A percentile compares a stretch with the other conserved stretches of the same genome.
Evolutionary conservation across 176 grass and related monocot species (phyloP).

Genomic region (Leersia perrieri): DNA sequence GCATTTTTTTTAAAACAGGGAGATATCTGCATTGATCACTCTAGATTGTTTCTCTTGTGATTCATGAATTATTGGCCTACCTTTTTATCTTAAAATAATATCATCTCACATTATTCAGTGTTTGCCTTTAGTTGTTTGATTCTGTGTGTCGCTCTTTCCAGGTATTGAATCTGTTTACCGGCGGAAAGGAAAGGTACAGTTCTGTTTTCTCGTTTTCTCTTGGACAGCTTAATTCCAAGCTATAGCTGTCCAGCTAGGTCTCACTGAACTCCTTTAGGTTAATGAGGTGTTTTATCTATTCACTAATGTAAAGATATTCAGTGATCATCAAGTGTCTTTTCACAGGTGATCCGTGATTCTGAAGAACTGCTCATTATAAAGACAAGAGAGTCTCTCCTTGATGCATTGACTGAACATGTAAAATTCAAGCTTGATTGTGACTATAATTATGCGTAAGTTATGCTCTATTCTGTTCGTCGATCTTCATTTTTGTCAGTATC

Average conservation of each 20-base stretch:
- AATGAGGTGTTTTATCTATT: background rate
- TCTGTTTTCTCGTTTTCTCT: background rate
- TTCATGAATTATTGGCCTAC: background rate
- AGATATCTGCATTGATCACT: too few relatives aligned
- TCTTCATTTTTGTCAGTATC: background rate
- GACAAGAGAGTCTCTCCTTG: constrained; percentile 87
- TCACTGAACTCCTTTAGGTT: background rate
- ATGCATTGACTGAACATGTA: constrained; percentile 74
- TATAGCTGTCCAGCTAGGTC: background rate
- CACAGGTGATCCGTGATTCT: constrained; percentile 75
- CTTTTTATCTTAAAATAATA: background rate
- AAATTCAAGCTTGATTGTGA: too few relatives aligned
- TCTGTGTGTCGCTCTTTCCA: background rate
- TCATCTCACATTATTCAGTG: background rate
- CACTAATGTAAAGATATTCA: background rate
- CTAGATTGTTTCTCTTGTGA: too few relatives aligned
- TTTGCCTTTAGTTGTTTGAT: background rate
- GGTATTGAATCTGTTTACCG: constrained; percentile 90
- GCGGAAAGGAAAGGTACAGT: constrained; percentile 84
- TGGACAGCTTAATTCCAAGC: background rate
- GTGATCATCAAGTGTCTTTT: background rate
- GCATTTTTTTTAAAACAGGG: too few relatives aligned
- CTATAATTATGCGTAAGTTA: constrained; percentile 94
- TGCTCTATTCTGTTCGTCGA: background rate
- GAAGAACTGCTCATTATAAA: constrained; percentile 91